These are phyloP conservation scores for Penicillium flavigenum DNA, from an alignment of 495 filamentous ascomycete species.

Conservation along the genomic window DNA sequence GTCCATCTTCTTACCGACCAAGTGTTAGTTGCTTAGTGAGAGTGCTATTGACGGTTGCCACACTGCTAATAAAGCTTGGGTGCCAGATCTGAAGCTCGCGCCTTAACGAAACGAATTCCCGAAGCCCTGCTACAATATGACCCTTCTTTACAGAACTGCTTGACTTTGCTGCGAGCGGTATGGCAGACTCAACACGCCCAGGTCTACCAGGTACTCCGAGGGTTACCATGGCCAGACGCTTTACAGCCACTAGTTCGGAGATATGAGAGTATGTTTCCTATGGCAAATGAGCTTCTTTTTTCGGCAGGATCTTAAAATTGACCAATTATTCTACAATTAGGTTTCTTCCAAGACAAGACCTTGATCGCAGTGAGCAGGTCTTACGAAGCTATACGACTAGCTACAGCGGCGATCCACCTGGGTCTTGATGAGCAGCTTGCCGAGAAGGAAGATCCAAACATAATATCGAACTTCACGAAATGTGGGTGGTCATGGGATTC, in stretches of 20 bases:
- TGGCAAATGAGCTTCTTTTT: background rate
- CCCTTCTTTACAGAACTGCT: conserved; percentile 44
- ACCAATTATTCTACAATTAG: conserved; percentile 19
- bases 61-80: conserved; percentile 3
- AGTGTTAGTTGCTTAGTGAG: conserved; percentile 35
- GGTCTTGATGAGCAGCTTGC: conserved; percentile 41
- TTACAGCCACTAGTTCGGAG: conserved; percentile 41
- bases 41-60: background rate
- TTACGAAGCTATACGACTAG: conserved; percentile 50
- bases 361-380: conserved; percentile 47
- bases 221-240: conserved; percentile 44
- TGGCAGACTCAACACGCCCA: conserved; percentile 49
- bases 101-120: conserved; percentile 51
- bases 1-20: conserved; percentile 53
- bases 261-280: conserved; percentile 40
- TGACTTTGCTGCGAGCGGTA: conserved; percentile 47
- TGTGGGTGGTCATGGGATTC: conserved; percentile 50
- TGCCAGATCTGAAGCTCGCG: conserved; percentile 52
- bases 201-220: conserved; percentile 44
- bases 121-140: conserved; percentile 37
- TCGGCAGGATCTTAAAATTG: background rate
- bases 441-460: conserved; percentile 29
- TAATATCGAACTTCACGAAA: conserved; percentile 41
- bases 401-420: conserved; percentile 45
- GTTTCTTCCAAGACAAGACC: conserved; percentile 49